Conservation (phyloP, 2,329 filamentous ascomycete species). For the Penicillium sp. region DNA sequence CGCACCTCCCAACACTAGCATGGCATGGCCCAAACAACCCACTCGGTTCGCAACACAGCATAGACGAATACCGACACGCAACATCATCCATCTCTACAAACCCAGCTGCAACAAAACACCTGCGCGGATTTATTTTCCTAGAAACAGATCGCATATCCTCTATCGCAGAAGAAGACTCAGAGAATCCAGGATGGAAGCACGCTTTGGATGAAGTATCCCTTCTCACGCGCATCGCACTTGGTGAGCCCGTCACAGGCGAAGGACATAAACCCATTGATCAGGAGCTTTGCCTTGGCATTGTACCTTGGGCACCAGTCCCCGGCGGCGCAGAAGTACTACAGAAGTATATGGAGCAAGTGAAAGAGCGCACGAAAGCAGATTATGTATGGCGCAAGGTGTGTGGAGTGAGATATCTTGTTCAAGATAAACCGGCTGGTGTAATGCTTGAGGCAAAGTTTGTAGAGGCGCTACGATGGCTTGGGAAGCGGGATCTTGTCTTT, state of each 20-base stretch:
- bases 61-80: conserved; percentile 62
- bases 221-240: conserved; percentile 65
- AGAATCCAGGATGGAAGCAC: conserved; percentile 59
- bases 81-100: conserved; percentile 32
- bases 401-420: conserved; percentile 81
- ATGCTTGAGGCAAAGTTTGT: conserved; percentile 67
- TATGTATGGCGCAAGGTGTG: conserved; percentile 66
- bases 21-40: conserved; percentile 66
- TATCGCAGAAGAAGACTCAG: conserved; percentile 44
- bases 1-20: conserved; percentile 65
- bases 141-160: conserved; percentile 76
- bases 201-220: conserved; percentile 73
- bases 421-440: conserved; percentile 69
- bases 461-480: conserved; percentile 65
- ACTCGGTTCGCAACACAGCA: conserved; percentile 64
- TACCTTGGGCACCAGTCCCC: conserved; percentile 85
- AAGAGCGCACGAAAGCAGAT: conserved; percentile 58
- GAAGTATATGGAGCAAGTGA: conserved; percentile 64
- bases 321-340: conserved; percentile 62
- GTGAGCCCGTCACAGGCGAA: conserved; percentile 57
- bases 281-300: conserved; percentile 64
- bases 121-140: conserved; percentile 76
- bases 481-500: conserved; percentile 66
- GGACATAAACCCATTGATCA: conserved; percentile 57
- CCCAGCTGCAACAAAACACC: conserved; percentile 36